Base-by-base conservation (phyloP, 108 stramenopile species). In the Craspedostauros australis region DNA sequence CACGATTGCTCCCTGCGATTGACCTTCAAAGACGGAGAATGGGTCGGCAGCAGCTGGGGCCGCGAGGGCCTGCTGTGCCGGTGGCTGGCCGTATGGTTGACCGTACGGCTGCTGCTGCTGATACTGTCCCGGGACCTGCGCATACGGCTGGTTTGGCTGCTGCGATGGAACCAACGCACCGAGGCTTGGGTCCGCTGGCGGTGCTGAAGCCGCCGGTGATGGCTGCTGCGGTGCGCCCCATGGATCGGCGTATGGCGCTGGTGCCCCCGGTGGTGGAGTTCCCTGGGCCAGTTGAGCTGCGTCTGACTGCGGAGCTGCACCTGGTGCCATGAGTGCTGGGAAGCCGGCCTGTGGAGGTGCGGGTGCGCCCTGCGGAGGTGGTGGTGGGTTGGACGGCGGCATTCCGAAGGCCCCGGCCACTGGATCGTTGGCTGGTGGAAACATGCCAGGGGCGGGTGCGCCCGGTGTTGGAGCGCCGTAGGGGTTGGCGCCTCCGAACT, bases 101-200 rank as follows among this genome's bases (percentile, higher is more conserved):
- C 15, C 26, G 22, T 29, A 29, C 32, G 15, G 31, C 23, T 20
- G 48, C 25, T 39, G 39, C 28, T 37, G 26, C 20, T 42, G 40
- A 37, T 76, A 66, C 33, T 48, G 62, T 12, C 50, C 51, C 21
- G 70, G 44, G 12, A 49, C n/a, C 27, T 45, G 55, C 9, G 51
- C 60, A 32, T 75, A 73, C 1, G 74, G 82, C 46, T 81, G 79
- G 39, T 62, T 64, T 46, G 60, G 79, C 45, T 66, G 56, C 20
- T 63, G 60, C 4, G 77, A 70, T 4, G 76, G 68, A 7, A 86
- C 84, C 45, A 87, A 46, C 22, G 82, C 87, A 39, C 70, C 73
- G 22, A 54, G 24, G 33, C 42, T 50, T 11, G 60, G 39, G 52
- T 43, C 44, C 20, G 53, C 49, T 24, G 22, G n/a, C 29, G 40